phyloP scores from a whole-genome alignment of 139 green algal species.

The Protoeuglena noctilucae region DNA sequence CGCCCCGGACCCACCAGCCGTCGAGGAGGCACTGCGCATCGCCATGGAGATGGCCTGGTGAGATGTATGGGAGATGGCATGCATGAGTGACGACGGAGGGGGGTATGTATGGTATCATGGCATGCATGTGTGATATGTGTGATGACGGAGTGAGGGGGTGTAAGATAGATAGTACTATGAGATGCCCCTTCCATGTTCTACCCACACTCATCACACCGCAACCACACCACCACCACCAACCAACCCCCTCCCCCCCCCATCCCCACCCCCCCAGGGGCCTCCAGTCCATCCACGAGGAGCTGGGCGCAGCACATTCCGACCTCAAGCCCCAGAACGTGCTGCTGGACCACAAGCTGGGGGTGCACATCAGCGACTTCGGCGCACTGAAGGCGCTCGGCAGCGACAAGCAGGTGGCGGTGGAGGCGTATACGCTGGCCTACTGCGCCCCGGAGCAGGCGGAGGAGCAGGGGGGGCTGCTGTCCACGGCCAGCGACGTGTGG shows the following conservation, averaged over 20 bases:
- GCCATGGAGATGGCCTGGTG: background rate
- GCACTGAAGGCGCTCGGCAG: background rate
- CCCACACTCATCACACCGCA: no score
- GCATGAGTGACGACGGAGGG: no score
- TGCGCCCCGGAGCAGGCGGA: background rate
- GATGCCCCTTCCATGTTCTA: no score
- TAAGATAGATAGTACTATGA: no score
- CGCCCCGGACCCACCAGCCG: no score
- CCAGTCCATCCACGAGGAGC: background rate
- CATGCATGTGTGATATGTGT: no score
- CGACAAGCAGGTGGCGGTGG: background rate
- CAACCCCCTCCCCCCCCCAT: no score
- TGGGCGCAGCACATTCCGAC: background rate
- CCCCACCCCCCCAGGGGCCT: background rate
- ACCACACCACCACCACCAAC: no score
- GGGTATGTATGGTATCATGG: no score
- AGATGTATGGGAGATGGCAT: no score
- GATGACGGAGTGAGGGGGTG: no score
- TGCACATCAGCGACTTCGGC: background rate
- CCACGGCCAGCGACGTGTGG: background rate
- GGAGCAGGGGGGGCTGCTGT: background rate
- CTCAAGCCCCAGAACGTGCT: background rate
- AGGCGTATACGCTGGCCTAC: background rate
- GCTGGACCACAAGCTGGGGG: background rate
- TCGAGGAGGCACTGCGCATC: background rate